Conservation (phyloP, 2,329 filamentous ascomycete genomes). For the Colletotrichum melonis region DNA sequence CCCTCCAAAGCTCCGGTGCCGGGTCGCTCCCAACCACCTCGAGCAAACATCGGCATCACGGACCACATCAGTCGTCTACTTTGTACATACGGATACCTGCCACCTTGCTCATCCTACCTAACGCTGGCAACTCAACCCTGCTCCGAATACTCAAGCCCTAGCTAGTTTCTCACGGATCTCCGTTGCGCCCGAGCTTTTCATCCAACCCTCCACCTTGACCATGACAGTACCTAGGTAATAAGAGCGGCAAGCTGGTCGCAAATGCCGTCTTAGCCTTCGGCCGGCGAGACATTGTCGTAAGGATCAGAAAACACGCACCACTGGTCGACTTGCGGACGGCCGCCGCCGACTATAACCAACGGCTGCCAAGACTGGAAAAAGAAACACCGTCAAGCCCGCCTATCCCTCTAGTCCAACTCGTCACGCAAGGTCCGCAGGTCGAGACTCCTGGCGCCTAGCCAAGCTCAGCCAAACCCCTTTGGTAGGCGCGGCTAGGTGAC, state of each 20-base stretch:
- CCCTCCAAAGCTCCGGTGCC: constrained; percentile 9
- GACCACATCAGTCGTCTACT: constrained; percentile 17
- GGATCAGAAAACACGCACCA: constrained; percentile 15
- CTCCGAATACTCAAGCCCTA: constrained; percentile 12
- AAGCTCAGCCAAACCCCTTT: background rate
- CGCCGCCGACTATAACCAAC: constrained; percentile 30
- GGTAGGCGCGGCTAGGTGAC: no score
- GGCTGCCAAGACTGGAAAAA: constrained; percentile 33
- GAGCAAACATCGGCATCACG: constrained; percentile 28
- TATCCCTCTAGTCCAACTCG: constrained; percentile 2
- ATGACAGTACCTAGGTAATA: background rate
- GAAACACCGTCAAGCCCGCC: constrained; percentile 14
- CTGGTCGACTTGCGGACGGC: constrained; percentile 8
- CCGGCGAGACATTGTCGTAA: constrained; percentile 22
- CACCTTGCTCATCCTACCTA: constrained; percentile 14
- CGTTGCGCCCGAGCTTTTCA: constrained; percentile 25
- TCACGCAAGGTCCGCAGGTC: background rate
- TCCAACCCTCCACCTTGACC: constrained; percentile 2
- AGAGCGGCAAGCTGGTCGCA: background rate
- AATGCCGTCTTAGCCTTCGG: constrained; percentile 13
- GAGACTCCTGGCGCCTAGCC: background rate
- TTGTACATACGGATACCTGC: constrained; percentile 2
- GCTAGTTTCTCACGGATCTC: constrained; percentile 20
- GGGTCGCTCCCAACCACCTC: constrained; percentile 19
- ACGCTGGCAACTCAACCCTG: background rate